These are phyloP conservation scores for Cladosporium sp. DNA, from an alignment of 2,329 filamentous ascomycete genomes.

Conservation along the genomic window DNA sequence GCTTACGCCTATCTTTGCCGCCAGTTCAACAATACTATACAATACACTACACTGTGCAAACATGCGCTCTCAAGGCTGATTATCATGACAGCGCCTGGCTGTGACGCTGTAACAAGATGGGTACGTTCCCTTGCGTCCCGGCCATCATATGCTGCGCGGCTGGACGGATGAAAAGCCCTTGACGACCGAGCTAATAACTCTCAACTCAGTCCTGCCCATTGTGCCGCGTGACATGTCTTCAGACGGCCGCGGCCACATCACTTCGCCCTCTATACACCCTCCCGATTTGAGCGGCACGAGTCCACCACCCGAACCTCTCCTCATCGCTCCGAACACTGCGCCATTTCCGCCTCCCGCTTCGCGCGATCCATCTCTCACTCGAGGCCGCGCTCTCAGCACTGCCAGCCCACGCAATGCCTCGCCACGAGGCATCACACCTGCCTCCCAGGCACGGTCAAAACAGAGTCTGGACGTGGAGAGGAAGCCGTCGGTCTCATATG, in stretches of 20 bases:
- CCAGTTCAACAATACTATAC: not conserved
- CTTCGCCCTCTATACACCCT: constrained; percentile 7
- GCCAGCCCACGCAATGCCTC: constrained; percentile 38
- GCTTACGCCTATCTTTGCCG: not conserved
- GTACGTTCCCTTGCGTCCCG: not conserved
- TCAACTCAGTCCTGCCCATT: constrained; percentile 9
- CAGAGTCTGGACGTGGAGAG: constrained; percentile 39
- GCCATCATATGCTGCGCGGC: no score
- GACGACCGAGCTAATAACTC: not conserved
- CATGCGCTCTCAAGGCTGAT: constrained; percentile 8
- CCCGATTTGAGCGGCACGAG: constrained; percentile 19
- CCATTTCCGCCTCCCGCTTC: constrained; percentile 16
- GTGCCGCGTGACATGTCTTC: constrained; percentile 11
- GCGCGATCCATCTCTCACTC: constrained; percentile 41
- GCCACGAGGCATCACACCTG: constrained; percentile 41
- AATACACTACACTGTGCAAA: not conserved
- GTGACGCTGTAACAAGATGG: constrained; percentile 10
- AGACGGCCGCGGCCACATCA: constrained; percentile 11
- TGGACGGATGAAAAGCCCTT: not conserved
- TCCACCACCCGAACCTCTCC: constrained; percentile 30
- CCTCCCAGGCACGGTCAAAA: constrained; percentile 35
- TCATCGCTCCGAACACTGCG: constrained; percentile 27
- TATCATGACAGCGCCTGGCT: constrained; percentile 11
- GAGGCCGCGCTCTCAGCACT: constrained; percentile 42
- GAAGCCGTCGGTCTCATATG: constrained; percentile 58